A percentile compares a stretch with the other conserved stretches of the same genome.
Conservation (phyloP, 164 flowering plant genomes). For the Berberis thunbergii region DNA sequence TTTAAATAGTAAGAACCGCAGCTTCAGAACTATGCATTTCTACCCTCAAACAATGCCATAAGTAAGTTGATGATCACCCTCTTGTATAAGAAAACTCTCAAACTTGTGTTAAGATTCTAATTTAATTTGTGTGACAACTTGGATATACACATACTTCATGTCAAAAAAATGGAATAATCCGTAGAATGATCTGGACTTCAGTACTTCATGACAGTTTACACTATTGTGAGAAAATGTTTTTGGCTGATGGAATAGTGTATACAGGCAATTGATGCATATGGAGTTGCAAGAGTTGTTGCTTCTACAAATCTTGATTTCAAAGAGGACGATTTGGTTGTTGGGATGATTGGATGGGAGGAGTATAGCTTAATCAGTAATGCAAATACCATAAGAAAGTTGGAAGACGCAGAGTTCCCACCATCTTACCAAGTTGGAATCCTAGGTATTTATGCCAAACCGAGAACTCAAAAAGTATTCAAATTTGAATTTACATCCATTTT, state of each 20-base stretch:
- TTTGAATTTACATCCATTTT: not conserved
- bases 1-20: too few relatives aligned
- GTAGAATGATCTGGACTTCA: too few relatives aligned
- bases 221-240: not conserved
- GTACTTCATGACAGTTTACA: too few relatives aligned
- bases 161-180: too few relatives aligned
- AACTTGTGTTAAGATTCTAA: too few relatives aligned
- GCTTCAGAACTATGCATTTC: too few relatives aligned
- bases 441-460: conserved; percentile 23
- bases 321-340: conserved; percentile 57
- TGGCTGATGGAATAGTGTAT: not conserved
- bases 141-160: too few relatives aligned
- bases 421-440: conserved; percentile 57
- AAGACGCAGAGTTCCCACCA: conserved; percentile 47
- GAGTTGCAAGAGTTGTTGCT: conserved; percentile 59
- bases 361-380: conserved; percentile 32
- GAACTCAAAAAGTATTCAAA: not conserved
- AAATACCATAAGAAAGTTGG: conserved; percentile 34
- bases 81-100: too few relatives aligned
- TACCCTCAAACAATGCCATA: too few relatives aligned
- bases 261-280: conserved; percentile 47
- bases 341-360: conserved; percentile 51
- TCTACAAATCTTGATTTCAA: conserved; percentile 41
- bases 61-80: too few relatives aligned
- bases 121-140: too few relatives aligned